Conservation (phyloP, 495 filamentous ascomycete species). For the Pyrenula aspistea region DNA sequence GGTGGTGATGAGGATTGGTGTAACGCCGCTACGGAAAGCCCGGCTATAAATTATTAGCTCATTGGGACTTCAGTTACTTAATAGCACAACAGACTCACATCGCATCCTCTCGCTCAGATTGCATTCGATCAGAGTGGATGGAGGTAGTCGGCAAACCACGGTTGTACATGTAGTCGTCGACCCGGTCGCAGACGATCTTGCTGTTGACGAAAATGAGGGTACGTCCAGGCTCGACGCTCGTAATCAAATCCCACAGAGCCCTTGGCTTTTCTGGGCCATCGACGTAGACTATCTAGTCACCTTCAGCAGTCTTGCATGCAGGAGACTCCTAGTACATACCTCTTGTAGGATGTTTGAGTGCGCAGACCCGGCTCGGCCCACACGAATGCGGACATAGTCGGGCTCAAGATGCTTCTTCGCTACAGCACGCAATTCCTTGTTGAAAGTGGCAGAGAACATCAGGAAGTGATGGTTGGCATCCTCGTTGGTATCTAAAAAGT, state of each 20-base stretch:
- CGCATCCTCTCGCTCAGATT: conserved; percentile 86
- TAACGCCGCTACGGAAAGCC: conserved; percentile 60
- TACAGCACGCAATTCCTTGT: conserved; percentile 59
- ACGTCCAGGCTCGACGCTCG: conserved; percentile 54
- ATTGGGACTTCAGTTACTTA: neutral
- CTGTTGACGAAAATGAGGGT: conserved; percentile 87
- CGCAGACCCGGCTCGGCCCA: conserved; percentile 74
- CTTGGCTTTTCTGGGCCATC: conserved; percentile 51
- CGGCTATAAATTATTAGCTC: conserved; percentile 31
- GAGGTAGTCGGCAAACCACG: conserved; percentile 66
- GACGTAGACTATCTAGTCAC: conserved; percentile 44
- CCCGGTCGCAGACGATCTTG: conserved; percentile 58
- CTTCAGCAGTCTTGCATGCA: neutral
- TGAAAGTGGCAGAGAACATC: conserved; percentile 94
- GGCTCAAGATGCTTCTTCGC: conserved; percentile 61
- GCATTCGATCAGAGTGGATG: conserved; percentile 78
- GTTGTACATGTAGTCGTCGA: conserved; percentile 85
- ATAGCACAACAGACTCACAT: conserved; percentile 41
- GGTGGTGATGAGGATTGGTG: conserved; percentile 75
- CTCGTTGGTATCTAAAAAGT: conserved; percentile 49
- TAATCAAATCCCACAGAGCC: conserved; percentile 60
- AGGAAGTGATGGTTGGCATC: conserved; percentile 74
- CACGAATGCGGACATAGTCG: conserved; percentile 62
- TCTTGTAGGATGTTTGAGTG: conserved; percentile 70
- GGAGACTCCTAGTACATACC: conserved; percentile 12